These are phyloP conservation scores for Penicillium sp. DNA, from an alignment of 2,329 filamentous ascomycete genomes.

Conservation along the genomic window DNA sequence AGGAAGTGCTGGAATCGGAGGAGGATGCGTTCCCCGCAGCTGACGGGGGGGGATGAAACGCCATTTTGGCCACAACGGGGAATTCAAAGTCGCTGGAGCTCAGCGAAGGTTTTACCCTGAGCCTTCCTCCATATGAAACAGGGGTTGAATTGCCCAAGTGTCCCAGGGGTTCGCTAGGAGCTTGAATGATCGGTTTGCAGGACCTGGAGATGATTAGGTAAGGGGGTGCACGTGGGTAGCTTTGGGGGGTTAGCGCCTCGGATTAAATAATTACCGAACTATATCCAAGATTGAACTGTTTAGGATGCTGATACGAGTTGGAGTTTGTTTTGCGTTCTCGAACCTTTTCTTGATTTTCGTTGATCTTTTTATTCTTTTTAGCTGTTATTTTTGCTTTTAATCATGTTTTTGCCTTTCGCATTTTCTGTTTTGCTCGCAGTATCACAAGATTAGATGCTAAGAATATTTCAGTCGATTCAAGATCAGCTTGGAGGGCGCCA, in stretches of 20 bases:
- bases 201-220: constrained; percentile 12
- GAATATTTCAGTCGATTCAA: too few relatives aligned
- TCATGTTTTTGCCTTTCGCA: too few relatives aligned
- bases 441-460: too few relatives aligned
- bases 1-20: constrained; percentile 28
- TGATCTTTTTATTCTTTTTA: too few relatives aligned
- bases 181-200: constrained; percentile 3
- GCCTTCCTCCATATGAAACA: background rate
- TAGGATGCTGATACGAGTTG: too few relatives aligned
- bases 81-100: background rate
- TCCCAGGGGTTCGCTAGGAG: background rate
- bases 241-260: constrained; percentile 4
- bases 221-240: constrained; percentile 12
- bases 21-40: constrained; percentile 27
- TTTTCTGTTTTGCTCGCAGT: too few relatives aligned
- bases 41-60: constrained; percentile 25
- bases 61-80: constrained; percentile 17
- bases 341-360: too few relatives aligned
- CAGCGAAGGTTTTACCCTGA: background rate
- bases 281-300: background rate
- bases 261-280: constrained; percentile 1
- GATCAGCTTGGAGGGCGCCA: too few relatives aligned
- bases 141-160: background rate
- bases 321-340: too few relatives aligned
- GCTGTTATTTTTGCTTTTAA: too few relatives aligned